Base-by-base conservation (phyloP, 2,329 filamentous ascomycete species). In the Verruconis gallopava region DNA sequence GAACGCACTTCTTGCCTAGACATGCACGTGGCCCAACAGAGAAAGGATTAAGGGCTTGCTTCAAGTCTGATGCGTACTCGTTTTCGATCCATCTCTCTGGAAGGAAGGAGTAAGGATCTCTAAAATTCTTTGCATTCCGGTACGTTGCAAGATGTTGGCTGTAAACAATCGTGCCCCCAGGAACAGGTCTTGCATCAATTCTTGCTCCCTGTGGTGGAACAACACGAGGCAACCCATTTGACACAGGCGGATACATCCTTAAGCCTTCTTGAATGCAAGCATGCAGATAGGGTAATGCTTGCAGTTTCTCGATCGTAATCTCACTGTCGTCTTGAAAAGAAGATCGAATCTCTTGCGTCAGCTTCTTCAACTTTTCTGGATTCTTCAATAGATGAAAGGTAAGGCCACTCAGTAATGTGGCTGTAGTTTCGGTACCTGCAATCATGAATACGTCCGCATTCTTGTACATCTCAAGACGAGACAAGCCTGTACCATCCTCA, bases 261-360 rank as follows among this genome's bases (percentile, higher is more conserved):
- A 70, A 51, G 2, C 57, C 62, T 51, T 71, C 67, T 40, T 65
- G 59, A 11, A 69, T 55, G 43, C 64, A 63, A 3, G 66, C 66
- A 30, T 63, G 56, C 44, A 69, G 53, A 46, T 67, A 71, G 2
- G 54, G 52, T 12, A 64, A 47, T 4, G 18, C 22, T 33, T 40
- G 22, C 5, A 17, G 18, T 11, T 18, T 21, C 30, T 33, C n/a
- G 3, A 40, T 40, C 4, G 38, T 40, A 3, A 40, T 28, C 13
- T 30, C 21, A 3, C 33, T 33, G 15, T 40, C 38, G 6, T 13
- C 17, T 3, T 15, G 14, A 12, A 22, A 40, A 15, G 21, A 21
- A 3, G 13, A 33, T 11, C 58, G 51, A 21, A 60, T 49, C 44
- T 59, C 60, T 0, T 50, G 37, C n/a, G 44, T 46, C 0, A 62